Evolutionary conservation across 148 eudicot species (phyloP), one percentile per base, ranked within the genome.

Genomic region (Oxyria digyna): DNA sequence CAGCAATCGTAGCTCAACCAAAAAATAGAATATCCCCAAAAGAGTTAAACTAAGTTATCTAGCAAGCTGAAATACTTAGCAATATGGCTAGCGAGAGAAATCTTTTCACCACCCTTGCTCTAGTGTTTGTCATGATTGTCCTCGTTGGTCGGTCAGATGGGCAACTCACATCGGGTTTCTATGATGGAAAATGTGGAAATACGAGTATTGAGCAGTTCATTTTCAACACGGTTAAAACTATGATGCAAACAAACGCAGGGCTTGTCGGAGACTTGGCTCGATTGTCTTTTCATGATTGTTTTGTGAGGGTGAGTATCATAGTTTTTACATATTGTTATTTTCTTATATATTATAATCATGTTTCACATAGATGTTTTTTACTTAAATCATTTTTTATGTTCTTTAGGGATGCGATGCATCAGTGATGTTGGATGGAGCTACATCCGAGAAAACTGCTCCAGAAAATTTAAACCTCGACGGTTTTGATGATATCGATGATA

Each of bases 391-490:
- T 52, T 0, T 59, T 59, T 8, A 12, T 57, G 38, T 43, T 7
- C 11, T 15, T n/a, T 2, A 87, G 91, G 91, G 91, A 0, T 87
- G 91, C 43, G 91, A 87, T 49, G 91, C 80, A 38, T 84, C 88
- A 12, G 72, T 87, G 11, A 75, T 87, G 6, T 77, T 87, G 26
- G 78, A 81, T 18, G 90, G 87, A 68, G 31, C 12, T 21, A 35
- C 63, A 40, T 69, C 73, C 0, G 87, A 84, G 77, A 78, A 82
- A 80, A 75, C 76, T 0, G 81, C 88, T 10, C 14, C n/a, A 0
- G 38, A 77, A 15, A 84, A 84, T 72, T 11, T 18, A 40, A 71
- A 78, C 37, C 72, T 87, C 29, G 75, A 86, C 13, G 91, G 86
- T 0, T 74, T 74, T 42, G 71, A 79, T 7, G 23, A 72, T 15